Percentiles rank a stretch among this genome's conserved stretches.
phyloP scores from a whole-genome alignment of 1,284 basidiomycete genomes.

The Apiotrichum akiyoshidainum region DNA sequence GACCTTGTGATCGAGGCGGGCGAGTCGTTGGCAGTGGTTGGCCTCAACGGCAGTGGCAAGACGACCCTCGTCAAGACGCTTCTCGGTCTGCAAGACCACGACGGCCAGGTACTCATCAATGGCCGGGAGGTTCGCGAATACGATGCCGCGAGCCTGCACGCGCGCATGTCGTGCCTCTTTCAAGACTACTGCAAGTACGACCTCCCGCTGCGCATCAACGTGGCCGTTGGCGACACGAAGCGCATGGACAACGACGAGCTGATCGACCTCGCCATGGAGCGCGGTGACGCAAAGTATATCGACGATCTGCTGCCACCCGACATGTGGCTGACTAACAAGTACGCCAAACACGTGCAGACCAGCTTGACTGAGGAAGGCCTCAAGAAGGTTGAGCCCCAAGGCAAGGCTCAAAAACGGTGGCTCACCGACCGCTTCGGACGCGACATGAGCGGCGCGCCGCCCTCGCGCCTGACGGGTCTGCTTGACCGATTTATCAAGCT shows the following conservation, averaged over 20 bases:
- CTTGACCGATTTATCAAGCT: no score
- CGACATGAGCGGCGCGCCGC: no score
- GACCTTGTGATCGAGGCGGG: slow-evolving; percentile 67
- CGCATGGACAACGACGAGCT: slow-evolving; percentile 46
- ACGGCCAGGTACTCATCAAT: slow-evolving; percentile 65
- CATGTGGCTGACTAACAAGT: slow-evolving; percentile 6
- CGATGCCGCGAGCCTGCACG: slow-evolving; percentile 66
- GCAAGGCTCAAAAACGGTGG: no score
- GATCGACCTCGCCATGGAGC: slow-evolving; percentile 60
- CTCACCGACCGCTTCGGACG: no score
- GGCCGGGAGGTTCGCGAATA: slow-evolving; percentile 62
- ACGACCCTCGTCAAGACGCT: slow-evolving; percentile 75
- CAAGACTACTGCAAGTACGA: slow-evolving; percentile 76
- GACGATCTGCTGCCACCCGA: slow-evolving; percentile 24
- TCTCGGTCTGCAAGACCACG: slow-evolving; percentile 63
- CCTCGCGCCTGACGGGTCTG: no score
- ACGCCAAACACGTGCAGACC: no score
- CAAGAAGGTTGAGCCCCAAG: no score
- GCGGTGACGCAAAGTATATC: slow-evolving; percentile 61
- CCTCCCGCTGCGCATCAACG: slow-evolving; percentile 68
- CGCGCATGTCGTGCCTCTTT: slow-evolving; percentile 71
- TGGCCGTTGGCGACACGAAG: slow-evolving; percentile 66
- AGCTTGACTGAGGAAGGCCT: no score
- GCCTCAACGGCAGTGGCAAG: slow-evolving; percentile 57
- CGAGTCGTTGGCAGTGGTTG: slow-evolving; percentile 75